A percentile compares a stretch with the other conserved stretches of the same genome.
Conservation (phyloP, 2,329 filamentous ascomycete species). For the Clonostachys chloroleuca region DNA sequence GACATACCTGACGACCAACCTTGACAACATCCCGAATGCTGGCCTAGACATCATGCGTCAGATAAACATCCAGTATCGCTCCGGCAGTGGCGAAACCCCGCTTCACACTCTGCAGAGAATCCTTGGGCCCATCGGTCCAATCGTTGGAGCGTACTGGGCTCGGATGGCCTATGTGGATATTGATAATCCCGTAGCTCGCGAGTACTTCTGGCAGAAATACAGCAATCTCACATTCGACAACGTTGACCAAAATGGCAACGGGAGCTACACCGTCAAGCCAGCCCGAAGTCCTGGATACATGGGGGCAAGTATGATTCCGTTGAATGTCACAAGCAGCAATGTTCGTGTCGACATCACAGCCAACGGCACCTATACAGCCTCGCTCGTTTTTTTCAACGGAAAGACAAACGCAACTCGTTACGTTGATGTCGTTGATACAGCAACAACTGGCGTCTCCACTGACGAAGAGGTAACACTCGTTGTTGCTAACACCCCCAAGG, state of each 20-base stretch:
- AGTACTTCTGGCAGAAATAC: slow-evolving; percentile 26
- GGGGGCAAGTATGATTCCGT: too few relatives aligned
- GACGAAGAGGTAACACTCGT: too few relatives aligned
- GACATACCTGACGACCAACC: slow-evolving; percentile 41
- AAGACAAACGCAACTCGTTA: too few relatives aligned
- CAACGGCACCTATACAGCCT: too few relatives aligned
- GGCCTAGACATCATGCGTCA: slow-evolving; percentile 34
- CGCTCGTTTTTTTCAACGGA: too few relatives aligned
- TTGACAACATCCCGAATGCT: slow-evolving; percentile 32
- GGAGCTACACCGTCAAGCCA: slow-evolving; percentile 16
- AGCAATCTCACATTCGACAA: slow-evolving; percentile 33
- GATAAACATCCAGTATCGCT: slow-evolving; percentile 34
- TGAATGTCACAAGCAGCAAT: too few relatives aligned
- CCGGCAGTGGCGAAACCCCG: slow-evolving; percentile 41
- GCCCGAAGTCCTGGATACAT: too few relatives aligned
- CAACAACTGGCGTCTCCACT: too few relatives aligned
- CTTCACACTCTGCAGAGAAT: slow-evolving; percentile 35
- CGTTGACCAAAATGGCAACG: slow-evolving; percentile 23
- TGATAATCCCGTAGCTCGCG: slow-evolving; percentile 32
- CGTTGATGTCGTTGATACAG: too few relatives aligned
- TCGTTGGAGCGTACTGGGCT: slow-evolving; percentile 45
- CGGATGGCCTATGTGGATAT: slow-evolving; percentile 48
- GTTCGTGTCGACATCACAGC: too few relatives aligned
- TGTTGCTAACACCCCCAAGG: too few relatives aligned
- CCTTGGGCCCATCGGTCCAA: slow-evolving; percentile 23